phyloP scores from a whole-genome alignment of 2,329 filamentous ascomycete genomes.

The Alternaria conjuncta region DNA sequence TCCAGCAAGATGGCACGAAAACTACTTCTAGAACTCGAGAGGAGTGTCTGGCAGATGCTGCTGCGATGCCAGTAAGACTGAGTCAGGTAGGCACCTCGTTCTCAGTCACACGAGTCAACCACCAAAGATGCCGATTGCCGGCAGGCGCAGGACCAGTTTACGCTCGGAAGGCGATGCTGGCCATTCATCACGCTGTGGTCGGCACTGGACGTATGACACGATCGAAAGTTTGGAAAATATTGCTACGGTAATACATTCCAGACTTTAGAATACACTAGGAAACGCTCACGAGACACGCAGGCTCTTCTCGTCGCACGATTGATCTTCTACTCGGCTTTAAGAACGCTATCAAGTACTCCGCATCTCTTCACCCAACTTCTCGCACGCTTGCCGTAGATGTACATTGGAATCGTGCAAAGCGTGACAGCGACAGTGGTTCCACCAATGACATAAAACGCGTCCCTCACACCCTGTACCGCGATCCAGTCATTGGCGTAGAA shows the following conservation, averaged over 20 bases:
- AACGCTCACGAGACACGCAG: not conserved
- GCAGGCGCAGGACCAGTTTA: not conserved
- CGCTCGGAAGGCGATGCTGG: not conserved
- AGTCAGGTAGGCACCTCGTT: not conserved
- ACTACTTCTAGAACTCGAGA: not conserved
- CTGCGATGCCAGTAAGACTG: not conserved
- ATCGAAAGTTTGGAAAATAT: not conserved
- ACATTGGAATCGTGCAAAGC: slow-evolving; percentile 33
- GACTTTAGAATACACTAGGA: not conserved
- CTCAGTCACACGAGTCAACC: not conserved
- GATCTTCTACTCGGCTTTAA: slow-evolving; percentile 6
- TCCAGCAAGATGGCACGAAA: not conserved
- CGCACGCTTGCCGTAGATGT: slow-evolving; percentile 33
- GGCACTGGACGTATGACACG: not conserved
- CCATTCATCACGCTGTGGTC: not conserved
- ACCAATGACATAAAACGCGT: slow-evolving; percentile 30
- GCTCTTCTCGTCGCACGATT: not conserved
- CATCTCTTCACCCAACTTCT: slow-evolving; percentile 44
- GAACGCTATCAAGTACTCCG: slow-evolving; percentile 23
- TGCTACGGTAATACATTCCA: not conserved
- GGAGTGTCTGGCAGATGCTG: not conserved
- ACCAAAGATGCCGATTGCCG: not conserved
- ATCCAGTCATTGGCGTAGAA: slow-evolving; percentile 35
- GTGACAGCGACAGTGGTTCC: slow-evolving; percentile 29
- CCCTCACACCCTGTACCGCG: slow-evolving; percentile 23